These are phyloP conservation scores for Penicillium flavigenum DNA, from an alignment of 495 filamentous ascomycete species.

Conservation along the genomic window DNA sequence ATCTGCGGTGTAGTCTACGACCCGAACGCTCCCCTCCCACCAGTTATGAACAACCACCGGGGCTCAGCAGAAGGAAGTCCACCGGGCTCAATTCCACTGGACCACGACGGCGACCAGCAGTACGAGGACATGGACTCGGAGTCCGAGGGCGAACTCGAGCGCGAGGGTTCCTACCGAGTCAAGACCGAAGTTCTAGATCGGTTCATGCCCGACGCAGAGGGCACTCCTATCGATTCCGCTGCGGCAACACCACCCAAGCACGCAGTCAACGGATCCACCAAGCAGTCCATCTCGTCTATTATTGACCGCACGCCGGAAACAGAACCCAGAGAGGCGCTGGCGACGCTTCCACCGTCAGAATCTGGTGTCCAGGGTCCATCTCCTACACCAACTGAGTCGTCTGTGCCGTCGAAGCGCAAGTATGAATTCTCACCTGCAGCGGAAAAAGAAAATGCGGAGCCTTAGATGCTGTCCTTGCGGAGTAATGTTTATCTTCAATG, in stretches of 20 bases:
- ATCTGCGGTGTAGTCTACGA: conserved; percentile 48
- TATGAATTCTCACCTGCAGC: conserved; percentile 26
- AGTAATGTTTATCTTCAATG: conserved; percentile 13
- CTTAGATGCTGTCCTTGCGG: conserved; percentile 22
- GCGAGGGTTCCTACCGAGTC: conserved; percentile 25
- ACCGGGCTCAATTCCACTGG: conserved; percentile 31
- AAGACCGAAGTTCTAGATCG: conserved; percentile 36
- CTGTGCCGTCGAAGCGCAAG: conserved; percentile 29
- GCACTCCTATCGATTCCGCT: conserved; percentile 8
- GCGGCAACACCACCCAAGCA: conserved; percentile 23
- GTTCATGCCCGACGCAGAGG: conserved; percentile 21
- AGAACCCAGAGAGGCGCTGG: conserved; percentile 28
- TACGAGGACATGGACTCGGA: conserved; percentile 41
- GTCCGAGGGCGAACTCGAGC: conserved; percentile 29
- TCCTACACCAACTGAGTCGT: conserved; percentile 21
- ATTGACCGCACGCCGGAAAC: conserved; percentile 43
- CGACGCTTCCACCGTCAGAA: conserved; percentile 23
- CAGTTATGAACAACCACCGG: conserved; percentile 36
- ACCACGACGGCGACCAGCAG: conserved; percentile 33
- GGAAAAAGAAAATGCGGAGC: conserved; percentile 34
- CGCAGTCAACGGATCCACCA: conserved; percentile 33
- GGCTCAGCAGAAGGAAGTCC: conserved; percentile 44
- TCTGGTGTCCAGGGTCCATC: conserved; percentile 22
- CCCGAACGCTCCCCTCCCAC: conserved; percentile 43
- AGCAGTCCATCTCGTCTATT: conserved; percentile 49